Base-by-base conservation (phyloP, 768 basidiomycete genomes). In the Lepiota venenata region DNA sequence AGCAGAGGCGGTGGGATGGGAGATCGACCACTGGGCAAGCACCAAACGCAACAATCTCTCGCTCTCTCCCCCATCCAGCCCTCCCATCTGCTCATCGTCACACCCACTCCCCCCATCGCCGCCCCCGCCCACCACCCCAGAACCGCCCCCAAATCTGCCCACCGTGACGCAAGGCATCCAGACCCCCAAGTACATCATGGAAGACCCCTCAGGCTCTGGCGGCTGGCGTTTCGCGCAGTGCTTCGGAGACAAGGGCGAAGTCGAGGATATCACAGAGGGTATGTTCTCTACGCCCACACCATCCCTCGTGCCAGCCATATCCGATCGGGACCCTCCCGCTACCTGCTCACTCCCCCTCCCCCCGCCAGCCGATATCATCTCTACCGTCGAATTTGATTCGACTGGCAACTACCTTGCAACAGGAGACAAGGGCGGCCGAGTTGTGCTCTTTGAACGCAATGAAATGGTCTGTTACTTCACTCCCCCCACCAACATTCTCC, bases 201-300 rank as follows among this genome's bases (percentile, higher is more conserved):
- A 93, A 71, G 83, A 85, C 71, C 91, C 92, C 74, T 84, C 88
- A 71, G 81, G 85, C 64, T 88, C 88, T 67, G 88, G 88, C 64
- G 88, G 88, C 64, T 99, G 97, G 97, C 87, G 96, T 64, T 99
- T 99, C 75, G 96, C 97, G 50, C 97, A 99, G 68, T 99, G 97
- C 76, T 99, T 99, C 68, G 97, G 97, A 60, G 97, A 99, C 81
- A 99, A 99, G 82, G 96, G 91, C 63, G 91, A 97, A 71, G 96
- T 98, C 35, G 97, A 98, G 68, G 97, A 99, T 71, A 98, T 99
- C 67, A 99, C 97, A 56, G 97, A 99, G 80, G 97, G 94, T 94
- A 59, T 57, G 80, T 65, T 50, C 59, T 35, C 25, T 27, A 47
- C 50, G 22, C 16, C 25, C 37, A 36, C 45, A 40, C 25, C 38